phyloP scores from a whole-genome alignment of 352 stramenopile species.

The Globisporangium orthogonon region DNA sequence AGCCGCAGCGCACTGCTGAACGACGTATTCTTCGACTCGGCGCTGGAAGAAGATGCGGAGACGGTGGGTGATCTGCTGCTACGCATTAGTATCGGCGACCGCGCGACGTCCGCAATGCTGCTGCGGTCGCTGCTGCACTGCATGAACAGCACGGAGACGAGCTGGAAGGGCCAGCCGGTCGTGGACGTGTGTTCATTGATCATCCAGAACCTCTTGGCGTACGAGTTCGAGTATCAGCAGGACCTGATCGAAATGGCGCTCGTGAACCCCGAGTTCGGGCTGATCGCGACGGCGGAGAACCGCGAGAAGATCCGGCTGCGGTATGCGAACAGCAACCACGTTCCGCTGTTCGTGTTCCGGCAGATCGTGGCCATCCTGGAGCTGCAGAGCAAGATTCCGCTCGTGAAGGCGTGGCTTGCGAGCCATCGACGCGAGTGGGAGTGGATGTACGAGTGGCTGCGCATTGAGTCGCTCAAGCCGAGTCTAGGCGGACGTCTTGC shows the following conservation, averaged over 20 bases:
- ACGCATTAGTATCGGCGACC: constrained; percentile 57
- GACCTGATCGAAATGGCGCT: constrained; percentile 71
- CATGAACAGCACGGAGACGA: constrained; percentile 73
- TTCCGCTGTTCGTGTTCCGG: constrained; percentile 75
- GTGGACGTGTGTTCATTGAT: constrained; percentile 64
- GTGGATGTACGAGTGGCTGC: constrained; percentile 88
- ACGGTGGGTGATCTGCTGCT: constrained; percentile 70
- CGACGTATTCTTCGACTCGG: constrained; percentile 82
- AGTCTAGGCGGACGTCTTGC: constrained; percentile 62
- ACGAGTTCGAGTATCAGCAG: constrained; percentile 49
- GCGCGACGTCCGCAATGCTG: constrained; percentile 49
- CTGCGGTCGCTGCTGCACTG: constrained; percentile 68
- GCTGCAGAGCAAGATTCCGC: constrained; percentile 53
- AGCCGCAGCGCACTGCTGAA: constrained; percentile 62
- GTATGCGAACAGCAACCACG: constrained; percentile 62
- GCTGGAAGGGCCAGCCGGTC: constrained; percentile 85
- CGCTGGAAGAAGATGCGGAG: constrained; percentile 83
- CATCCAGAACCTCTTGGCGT: constrained; percentile 54
- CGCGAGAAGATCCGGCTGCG: constrained; percentile 56
- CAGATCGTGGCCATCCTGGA: constrained; percentile 69
- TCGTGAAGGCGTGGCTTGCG: constrained; percentile 47
- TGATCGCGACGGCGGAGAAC: constrained; percentile 61
- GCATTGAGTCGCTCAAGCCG: constrained; percentile 75
- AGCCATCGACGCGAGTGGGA: constrained; percentile 56
- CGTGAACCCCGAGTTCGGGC: constrained; percentile 51